Evolutionary conservation across 345 rosid genomes (phyloP), one percentile per base, ranked within the genome.

Genomic region (Camelina neglecta): DNA sequence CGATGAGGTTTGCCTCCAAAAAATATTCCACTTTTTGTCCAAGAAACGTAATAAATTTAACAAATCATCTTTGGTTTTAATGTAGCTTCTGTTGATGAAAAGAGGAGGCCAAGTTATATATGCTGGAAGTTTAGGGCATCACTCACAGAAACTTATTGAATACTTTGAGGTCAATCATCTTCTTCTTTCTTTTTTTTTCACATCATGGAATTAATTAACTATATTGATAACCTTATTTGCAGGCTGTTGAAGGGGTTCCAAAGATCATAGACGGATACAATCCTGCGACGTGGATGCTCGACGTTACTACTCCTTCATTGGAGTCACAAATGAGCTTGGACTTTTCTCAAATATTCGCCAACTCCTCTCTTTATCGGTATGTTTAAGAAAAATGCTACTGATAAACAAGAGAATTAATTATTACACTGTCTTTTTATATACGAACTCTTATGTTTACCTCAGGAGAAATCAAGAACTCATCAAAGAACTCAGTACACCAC

Each of bases 271-370:
- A 84, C 4, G 93, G 93, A 38, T 78, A 81, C 77, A 93, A 93
- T 74, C 98, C 98, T 3, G 98, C 98, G 4, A 90, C 98, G 44
- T 93, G 98, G 98, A 90, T 90, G 96, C 93, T 93, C 45, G 96
- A 90, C 1, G 79, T 93, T 53, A 93, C 81, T 53, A 53, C 89
- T 60, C 77, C 89, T 16, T 60, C 90, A 48, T 67, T 89, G 65
- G 98, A 93, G 86, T 60, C 85, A 77, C 90, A 84, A 73, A 73
- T 90, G 67, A 71, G 61, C 12, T 71, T 89, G 9, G 94, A 89
- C 82, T 90, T 93, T 75, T 90, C 93, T 5, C 88, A 86, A 36
- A 69, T 85, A 79, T 93, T 82, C 48, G 68, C 84, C 18, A 84
- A 85, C 72, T 93, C 98, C 4, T 69, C 86, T 11, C 87, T 93